These are phyloP conservation scores for Collariella sp. DNA, from an alignment of 495 filamentous ascomycete genomes.

Conservation along the genomic window DNA sequence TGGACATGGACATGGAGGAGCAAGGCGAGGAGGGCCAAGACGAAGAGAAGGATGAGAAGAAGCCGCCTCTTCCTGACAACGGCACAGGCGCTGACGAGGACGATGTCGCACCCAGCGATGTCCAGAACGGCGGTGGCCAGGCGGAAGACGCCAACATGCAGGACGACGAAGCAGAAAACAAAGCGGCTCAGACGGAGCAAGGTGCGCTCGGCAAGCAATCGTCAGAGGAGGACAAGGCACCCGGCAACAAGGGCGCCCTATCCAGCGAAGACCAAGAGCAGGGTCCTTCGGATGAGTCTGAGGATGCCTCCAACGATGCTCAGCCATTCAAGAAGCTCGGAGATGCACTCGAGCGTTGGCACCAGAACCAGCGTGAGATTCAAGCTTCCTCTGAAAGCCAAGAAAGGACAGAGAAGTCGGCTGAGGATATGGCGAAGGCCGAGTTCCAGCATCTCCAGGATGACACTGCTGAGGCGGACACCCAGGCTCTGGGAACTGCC, in stretches of 20 bases:
- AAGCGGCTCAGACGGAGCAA: slow-evolving; percentile 39
- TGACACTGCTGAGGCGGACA: slow-evolving; percentile 67
- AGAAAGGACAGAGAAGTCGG: slow-evolving; percentile 40
- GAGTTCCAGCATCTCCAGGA: slow-evolving; percentile 89
- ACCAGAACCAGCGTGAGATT: slow-evolving; percentile 74
- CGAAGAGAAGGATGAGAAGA: slow-evolving; percentile 27
- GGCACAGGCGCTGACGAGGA: slow-evolving; percentile 49
- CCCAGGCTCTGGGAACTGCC: slow-evolving; percentile 84
- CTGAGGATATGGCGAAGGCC: slow-evolving; percentile 40
- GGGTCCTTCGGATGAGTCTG: slow-evolving; percentile 36
- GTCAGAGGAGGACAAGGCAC: slow-evolving; percentile 41
- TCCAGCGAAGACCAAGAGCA: slow-evolving; percentile 47
- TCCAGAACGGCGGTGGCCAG: slow-evolving; percentile 47
- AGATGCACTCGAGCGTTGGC: slow-evolving; percentile 88
- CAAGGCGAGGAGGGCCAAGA: slow-evolving; percentile 26
- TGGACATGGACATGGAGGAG: slow-evolving; percentile 33
- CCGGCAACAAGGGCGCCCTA: slow-evolving; percentile 41
- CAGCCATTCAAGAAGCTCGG: slow-evolving; percentile 87
- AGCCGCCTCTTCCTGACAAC: slow-evolving; percentile 32
- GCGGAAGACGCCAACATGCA: slow-evolving; percentile 45
- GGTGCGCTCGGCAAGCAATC: slow-evolving; percentile 43
- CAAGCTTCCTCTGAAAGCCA: slow-evolving; percentile 53
- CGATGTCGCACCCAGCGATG: slow-evolving; percentile 60
- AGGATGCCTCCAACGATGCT: slow-evolving; percentile 35
- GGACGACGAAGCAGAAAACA: slow-evolving; percentile 34